Evolutionary conservation across 192 early-diverging fungal species (phyloP), one percentile per base, ranked within the genome.

Genomic region (Podila horticola): DNA sequence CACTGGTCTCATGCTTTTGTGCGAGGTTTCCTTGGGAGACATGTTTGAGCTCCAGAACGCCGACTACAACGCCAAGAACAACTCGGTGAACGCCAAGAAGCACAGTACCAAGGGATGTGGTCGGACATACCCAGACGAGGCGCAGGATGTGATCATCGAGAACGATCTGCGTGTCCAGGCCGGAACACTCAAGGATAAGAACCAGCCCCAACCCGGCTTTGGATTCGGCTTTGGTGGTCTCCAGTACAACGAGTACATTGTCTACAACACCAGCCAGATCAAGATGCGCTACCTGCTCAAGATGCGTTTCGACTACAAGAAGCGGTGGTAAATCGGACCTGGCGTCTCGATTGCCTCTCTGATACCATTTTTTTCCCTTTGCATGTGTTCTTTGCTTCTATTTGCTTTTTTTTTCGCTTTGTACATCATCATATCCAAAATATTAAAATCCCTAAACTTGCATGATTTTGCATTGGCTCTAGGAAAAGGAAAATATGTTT

Each of bases 191-290:
- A 55, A 41, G 66, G 66, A 70, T 24, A 64, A 22, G 3, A 67
- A 70, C 31, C 64, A 29, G 2, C 30, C 19, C 5, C 0, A 15
- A 10, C 50, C 48, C 11, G 52, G 26, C 19, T 5, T 36, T 36
- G 34, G 34, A 36, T 36, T 1, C 3, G 28, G 62, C 20, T 75
- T 61, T 49, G n/a, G 66, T 49, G n/a, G 66, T 51, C 75, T 95
- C 26, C 62, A 86, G 17, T 91, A 95, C 63, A 93, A 94, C 82
- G 95, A 96, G 67, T 95, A 86, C 74, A 93, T 95, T 74, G 94
- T 95, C 10, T 93, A 96, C 66, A 84, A 92, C 64, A 75, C 89
- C 3, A 74, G 72, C 38, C 94, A 94, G 74, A 87, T 95, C 38
- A 86, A 88, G 71, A 92, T 96, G 69, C 83, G 89, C 64, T 95